These are phyloP conservation scores for Candolleomyces aberdarensis DNA, from an alignment of 768 basidiomycete genomes.

Conservation along the genomic window DNA sequence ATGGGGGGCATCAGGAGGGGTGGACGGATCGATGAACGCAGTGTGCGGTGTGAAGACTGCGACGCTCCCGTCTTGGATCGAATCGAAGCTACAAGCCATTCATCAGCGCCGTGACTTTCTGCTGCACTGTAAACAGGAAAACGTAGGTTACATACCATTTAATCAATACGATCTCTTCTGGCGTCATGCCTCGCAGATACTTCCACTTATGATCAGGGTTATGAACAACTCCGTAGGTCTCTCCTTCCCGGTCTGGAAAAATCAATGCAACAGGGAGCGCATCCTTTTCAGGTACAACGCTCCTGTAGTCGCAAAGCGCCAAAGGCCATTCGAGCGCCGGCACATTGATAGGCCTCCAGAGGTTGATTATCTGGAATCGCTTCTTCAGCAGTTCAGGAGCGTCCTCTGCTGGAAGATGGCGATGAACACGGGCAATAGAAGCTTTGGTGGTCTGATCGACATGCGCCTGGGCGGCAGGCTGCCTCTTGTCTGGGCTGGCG, in stretches of 20 bases:
- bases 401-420: slow-evolving; percentile 47
- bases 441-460: slow-evolving; percentile 51
- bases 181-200: slow-evolving; percentile 43
- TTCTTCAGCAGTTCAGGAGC: slow-evolving; percentile 39
- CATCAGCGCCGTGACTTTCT: not conserved
- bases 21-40: slow-evolving; percentile 54
- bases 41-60: slow-evolving; percentile 61
- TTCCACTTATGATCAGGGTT: slow-evolving; percentile 51
- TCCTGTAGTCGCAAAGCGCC: slow-evolving; percentile 48
- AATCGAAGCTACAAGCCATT: slow-evolving; percentile 20
- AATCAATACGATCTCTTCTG: slow-evolving; percentile 49
- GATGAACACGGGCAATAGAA: slow-evolving; percentile 43
- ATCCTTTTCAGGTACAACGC: slow-evolving; percentile 39
- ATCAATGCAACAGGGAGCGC: slow-evolving; percentile 41
- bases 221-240: slow-evolving; percentile 45
- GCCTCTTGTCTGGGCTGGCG: slow-evolving; percentile 34
- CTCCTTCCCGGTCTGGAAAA: slow-evolving; percentile 50
- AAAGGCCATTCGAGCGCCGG: slow-evolving; percentile 50
- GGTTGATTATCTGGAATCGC: slow-evolving; percentile 58
- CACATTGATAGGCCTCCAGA: slow-evolving; percentile 55
- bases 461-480: slow-evolving; percentile 45
- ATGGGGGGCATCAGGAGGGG: slow-evolving; percentile 44
- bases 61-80: slow-evolving; percentile 41
- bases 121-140: not conserved
- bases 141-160: slow-evolving; percentile 57